Conservation (phyloP, 805 yeast genomes). For the Metschnikowia proteae region DNA sequence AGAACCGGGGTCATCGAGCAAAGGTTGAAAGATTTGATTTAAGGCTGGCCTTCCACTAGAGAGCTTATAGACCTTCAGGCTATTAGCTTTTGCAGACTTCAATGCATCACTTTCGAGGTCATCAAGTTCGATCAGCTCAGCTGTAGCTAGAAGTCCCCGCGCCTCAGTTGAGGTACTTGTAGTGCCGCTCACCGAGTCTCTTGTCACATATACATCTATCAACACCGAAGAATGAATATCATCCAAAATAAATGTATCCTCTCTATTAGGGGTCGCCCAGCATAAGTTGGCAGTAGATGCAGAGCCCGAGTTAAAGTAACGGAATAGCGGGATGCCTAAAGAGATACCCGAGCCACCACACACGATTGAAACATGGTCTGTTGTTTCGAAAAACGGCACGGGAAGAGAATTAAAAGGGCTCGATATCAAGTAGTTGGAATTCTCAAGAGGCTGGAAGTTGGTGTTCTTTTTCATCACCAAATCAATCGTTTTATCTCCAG, state of each 20-base stretch:
- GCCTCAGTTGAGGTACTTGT: slow-evolving; percentile 12
- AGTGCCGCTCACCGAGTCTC: not conserved
- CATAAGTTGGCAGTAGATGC: slow-evolving; percentile 33
- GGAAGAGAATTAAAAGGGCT: slow-evolving; percentile 45
- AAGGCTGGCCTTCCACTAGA: slow-evolving; percentile 45
- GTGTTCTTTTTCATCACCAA: slow-evolving; percentile 45
- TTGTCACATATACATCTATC: slow-evolving; percentile 15
- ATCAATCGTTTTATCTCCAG: slow-evolving; percentile 36
- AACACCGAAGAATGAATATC: slow-evolving; percentile 21
- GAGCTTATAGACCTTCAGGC: not conserved
- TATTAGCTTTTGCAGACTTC: slow-evolving; percentile 14
- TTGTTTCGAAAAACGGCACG: slow-evolving; percentile 43
- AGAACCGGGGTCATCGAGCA: slow-evolving; percentile 26
- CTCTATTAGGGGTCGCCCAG: slow-evolving; percentile 51
- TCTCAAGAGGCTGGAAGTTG: slow-evolving; percentile 12
- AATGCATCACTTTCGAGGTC: not conserved
- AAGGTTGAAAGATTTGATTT: slow-evolving; percentile 25
- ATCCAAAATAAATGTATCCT: slow-evolving; percentile 47
- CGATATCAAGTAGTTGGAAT: slow-evolving; percentile 16
- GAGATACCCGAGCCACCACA: slow-evolving; percentile 78
- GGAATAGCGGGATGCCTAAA: slow-evolving; percentile 52
- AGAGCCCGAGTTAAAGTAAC: slow-evolving; percentile 28
- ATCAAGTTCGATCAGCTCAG: slow-evolving; percentile 17
- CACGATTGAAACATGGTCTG: slow-evolving; percentile 48
- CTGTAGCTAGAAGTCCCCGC: slow-evolving; percentile 19